Percentiles rank a stretch among this genome's conserved stretches.
Evolutionary conservation across 1,284 basidiomycete genomes (phyloP).

Genomic region (Ceratobasidium sp.): DNA sequence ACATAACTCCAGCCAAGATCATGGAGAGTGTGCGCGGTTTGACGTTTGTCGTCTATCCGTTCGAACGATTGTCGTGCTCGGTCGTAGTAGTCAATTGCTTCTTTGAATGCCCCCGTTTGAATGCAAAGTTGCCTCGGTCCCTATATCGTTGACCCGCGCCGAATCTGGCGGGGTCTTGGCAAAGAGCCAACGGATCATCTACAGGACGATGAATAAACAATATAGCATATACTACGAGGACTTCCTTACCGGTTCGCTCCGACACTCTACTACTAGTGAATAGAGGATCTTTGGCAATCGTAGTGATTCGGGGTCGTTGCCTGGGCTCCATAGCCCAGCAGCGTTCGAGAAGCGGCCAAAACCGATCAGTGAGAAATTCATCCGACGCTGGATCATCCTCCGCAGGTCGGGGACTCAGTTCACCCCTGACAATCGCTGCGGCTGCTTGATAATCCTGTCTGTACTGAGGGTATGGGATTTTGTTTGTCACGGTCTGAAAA

Average conservation of each 20-base stretch:
- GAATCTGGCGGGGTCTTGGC: neutral
- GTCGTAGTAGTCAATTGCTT: slow-evolving; percentile 18
- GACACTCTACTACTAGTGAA: neutral
- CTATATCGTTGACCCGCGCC: neutral
- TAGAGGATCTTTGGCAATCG: neutral
- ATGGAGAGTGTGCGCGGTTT: neutral
- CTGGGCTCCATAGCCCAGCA: neutral
- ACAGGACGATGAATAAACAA: neutral
- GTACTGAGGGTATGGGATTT: slow-evolving; percentile 1
- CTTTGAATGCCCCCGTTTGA: slow-evolving; percentile 1
- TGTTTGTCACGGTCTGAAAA: neutral
- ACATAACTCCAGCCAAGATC: slow-evolving; percentile 9
- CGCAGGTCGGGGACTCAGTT: neutral
- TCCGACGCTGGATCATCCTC: neutral
- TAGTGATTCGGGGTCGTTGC: neutral
- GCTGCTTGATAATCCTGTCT: neutral
- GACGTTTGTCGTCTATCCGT: neutral
- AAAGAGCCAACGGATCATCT: neutral
- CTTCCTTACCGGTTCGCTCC: neutral
- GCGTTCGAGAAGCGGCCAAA: neutral
- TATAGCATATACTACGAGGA: neutral
- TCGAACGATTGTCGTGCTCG: slow-evolving; percentile 7
- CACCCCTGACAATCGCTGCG: neutral
- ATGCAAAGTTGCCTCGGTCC: neutral
- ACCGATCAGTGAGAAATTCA: neutral